Evolutionary conservation across 202 grass and related monocot species (phyloP), one percentile per base, ranked within the genome.

Genomic region (Carex arenaria): DNA sequence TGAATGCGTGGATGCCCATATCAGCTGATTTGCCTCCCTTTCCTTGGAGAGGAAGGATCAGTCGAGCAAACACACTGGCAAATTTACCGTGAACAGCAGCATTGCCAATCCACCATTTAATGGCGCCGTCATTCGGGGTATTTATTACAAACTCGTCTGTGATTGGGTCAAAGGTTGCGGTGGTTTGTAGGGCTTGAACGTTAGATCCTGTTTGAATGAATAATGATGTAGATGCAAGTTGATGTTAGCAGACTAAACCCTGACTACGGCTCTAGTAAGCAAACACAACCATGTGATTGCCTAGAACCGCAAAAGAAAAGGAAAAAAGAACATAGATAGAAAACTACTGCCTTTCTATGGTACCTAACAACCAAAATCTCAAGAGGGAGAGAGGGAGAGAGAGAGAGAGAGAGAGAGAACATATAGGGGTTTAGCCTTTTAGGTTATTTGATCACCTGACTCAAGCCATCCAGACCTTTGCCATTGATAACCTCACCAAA

Each of bases 31-130:
- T 62, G 31, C 96, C 96, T 67, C 84, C 92, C 80, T 89, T 93
- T 69, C 91, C 90, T 85, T 95, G 96, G 67, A 95, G 86, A 43
- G 93, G 96, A 68, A 98, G 87, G 88, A 95, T 93, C 62, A 98
- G 78, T 82, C 86, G 92, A 55, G 96, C 96, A 76, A 98, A 98
- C 75, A 98, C 96, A 47, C 92, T 95, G 0, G 95, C 95, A 67
- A 93, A 93, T 86, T 95, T 95, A 87, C 95, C 93, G 64, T 98
- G 91, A 79, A 93, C 80, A 62, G 96, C 91, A 68, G 96, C 96
- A 76, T 98, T 98, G 36, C 93, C 96, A 66, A 98, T 98, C 96
- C 96, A 98, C 96, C 96, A 98, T 84, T 98, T 98, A 51, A 98
- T 95, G 56, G 96, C 96, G 66, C 96, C 96, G 72, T 98, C 93